Base-by-base conservation (phyloP, 805 yeast species). In the Nakazawaea ishiwadae region DNA sequence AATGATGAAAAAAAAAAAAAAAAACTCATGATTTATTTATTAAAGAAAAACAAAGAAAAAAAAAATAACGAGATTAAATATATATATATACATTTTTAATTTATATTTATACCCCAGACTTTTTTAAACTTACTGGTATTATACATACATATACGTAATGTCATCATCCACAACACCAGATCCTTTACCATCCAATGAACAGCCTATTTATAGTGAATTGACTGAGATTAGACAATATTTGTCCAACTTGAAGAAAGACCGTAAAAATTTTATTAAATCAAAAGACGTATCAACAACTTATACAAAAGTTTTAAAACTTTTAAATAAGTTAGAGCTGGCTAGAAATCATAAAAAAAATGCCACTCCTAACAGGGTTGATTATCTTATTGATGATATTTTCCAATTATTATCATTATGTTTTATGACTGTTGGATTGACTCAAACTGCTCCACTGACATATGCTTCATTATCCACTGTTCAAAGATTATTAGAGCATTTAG, bases 381-480 rank as follows among this genome's bases (percentile, higher is more conserved):
- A 77, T 8, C 71, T 85, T 9, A 69, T 87, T 32, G 97, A 90
- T 59, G 97, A 90, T 53, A 86, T 85, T 17, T 88, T 91, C 71
- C 96, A 91, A 60, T 65, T 93, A 36, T 65, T 91, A 34, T 84
- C 96, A 11, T 69, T 93, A 39, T 84, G 93, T 50, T 87, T 90
- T 60, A 77, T 91, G 54, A 87, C 98, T 2, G 93, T 95, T 45
- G 99, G 99, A 3, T 68, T 88, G 51, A 84, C 84, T 35, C 82
- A 88, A 51, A 75, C 88, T 27, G 96, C 96, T 1, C 96, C 98
- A 1, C 96, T 97, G 4, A 86, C 96, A 1, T 93, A 85, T 62
- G 91, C 96, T 5, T 85, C 95, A 3, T 65, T 91, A 31, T 73
- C 89, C 31, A 88, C 98, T 0, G 95, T 93, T 16, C 83, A 82